Percentiles rank a stretch among this genome's conserved stretches.
These are phyloP conservation scores for Zangia roseola DNA, from an alignment of 768 basidiomycete genomes.

Conservation along the genomic window DNA sequence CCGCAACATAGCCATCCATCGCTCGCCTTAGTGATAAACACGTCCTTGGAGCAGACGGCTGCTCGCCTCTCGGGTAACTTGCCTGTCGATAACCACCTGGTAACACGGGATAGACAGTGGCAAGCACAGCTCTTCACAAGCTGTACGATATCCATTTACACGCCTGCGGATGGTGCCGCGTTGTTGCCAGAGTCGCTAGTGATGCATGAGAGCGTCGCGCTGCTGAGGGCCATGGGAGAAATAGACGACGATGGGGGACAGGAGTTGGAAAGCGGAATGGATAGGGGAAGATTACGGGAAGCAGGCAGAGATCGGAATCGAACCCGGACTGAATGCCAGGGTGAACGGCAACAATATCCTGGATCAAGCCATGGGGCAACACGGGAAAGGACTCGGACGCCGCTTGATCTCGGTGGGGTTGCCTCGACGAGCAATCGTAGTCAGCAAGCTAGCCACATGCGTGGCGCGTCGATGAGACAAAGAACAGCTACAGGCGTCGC, in stretches of 20 bases:
- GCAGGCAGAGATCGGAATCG: background rate
- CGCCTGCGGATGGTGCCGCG: slow-evolving; percentile 28
- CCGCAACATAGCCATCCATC: slow-evolving; percentile 41
- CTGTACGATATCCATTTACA: slow-evolving; percentile 58
- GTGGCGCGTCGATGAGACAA: slow-evolving; percentile 1
- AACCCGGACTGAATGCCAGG: background rate
- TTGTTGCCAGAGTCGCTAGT: slow-evolving; percentile 29
- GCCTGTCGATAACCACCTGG: slow-evolving; percentile 42
- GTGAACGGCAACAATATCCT: background rate
- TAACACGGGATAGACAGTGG: slow-evolving; percentile 52
- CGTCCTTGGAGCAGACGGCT: slow-evolving; percentile 45
- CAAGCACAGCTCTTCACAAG: slow-evolving; percentile 58
- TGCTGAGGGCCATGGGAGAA: slow-evolving; percentile 41
- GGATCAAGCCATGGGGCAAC: slow-evolving; percentile 1
- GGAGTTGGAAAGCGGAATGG: background rate
- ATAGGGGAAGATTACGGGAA: background rate
- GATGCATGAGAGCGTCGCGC: slow-evolving; percentile 47
- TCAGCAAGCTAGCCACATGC: background rate
- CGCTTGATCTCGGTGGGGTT: background rate
- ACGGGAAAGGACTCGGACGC: background rate
- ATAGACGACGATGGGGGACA: slow-evolving; percentile 35
- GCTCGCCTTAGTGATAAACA: slow-evolving; percentile 52
- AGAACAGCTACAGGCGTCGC: background rate
- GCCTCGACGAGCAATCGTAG: background rate
- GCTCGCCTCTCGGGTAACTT: slow-evolving; percentile 46